Evolutionary conservation across 2,329 filamentous ascomycete genomes (phyloP).

Genomic region (Cladosporium sp.): DNA sequence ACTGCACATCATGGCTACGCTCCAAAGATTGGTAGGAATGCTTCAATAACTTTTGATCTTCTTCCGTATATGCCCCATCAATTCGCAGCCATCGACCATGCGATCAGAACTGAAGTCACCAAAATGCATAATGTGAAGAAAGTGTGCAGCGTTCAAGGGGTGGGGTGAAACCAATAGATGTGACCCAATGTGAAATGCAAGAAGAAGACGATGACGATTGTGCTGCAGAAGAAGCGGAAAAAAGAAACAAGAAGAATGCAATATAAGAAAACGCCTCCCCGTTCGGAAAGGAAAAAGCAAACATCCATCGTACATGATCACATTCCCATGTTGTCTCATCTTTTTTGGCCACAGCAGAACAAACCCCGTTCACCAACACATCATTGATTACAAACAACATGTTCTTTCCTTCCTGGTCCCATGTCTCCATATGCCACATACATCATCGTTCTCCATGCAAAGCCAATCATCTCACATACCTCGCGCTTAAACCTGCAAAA

Average conservation of each 20-base stretch:
- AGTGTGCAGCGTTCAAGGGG: no score
- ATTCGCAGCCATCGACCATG: no score
- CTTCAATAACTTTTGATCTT: no score
- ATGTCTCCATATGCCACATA: not conserved
- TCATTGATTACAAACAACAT: not conserved
- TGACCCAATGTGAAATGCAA: not conserved
- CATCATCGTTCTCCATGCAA: not conserved
- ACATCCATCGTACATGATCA: not conserved
- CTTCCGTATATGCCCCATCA: no score
- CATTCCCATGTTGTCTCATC: not conserved
- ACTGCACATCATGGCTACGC: no score
- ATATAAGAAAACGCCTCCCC: not conserved
- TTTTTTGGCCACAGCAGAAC: not conserved
- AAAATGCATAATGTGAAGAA: no score
- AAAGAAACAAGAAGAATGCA: not conserved
- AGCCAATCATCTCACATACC: conserved; percentile 30
- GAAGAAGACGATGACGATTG: not conserved
- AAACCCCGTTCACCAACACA: not conserved
- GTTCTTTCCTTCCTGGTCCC: not conserved
- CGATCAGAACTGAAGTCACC: no score
- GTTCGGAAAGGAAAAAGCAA: not conserved
- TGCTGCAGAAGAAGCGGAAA: not conserved
- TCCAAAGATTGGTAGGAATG: no score
- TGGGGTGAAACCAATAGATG: no score
- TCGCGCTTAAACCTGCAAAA: conserved; percentile 69